Evolutionary conservation across 73 alveolate genomes (phyloP).

Genomic region (Tetrahymena thermophila): DNA sequence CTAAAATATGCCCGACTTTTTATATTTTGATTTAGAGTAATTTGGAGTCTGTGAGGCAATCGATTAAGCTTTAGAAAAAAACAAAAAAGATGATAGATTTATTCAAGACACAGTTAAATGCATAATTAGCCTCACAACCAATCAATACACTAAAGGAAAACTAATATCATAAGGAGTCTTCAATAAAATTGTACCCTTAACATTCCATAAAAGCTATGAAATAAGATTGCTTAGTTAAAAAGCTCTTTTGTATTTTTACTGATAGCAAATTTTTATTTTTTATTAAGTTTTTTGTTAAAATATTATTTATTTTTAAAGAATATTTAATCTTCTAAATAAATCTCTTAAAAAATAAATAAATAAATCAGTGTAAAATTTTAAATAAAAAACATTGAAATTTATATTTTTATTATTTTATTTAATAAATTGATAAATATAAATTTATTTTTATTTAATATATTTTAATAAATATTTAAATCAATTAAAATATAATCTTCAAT

Average conservation of each 20-base stretch:
- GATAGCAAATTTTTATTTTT: background rate
- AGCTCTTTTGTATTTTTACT: background rate
- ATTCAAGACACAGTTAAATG: background rate
- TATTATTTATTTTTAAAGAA: too few relatives aligned
- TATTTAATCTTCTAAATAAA: too few relatives aligned
- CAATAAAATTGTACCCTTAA: background rate
- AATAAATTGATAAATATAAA: too few relatives aligned
- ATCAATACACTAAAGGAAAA: background rate
- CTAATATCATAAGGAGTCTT: background rate
- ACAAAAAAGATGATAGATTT: background rate
- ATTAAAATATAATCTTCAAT: too few relatives aligned
- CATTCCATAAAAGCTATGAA: background rate
- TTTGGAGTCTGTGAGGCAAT: background rate
- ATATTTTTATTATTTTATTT: too few relatives aligned
- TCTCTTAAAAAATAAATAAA: too few relatives aligned
- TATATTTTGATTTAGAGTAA: background rate
- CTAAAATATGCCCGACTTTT: background rate
- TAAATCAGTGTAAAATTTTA: too few relatives aligned
- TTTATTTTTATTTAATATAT: too few relatives aligned
- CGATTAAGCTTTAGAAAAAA: background rate
- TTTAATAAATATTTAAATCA: too few relatives aligned
- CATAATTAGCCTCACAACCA: background rate
- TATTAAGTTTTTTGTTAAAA: too few relatives aligned
- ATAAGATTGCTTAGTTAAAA: background rate
- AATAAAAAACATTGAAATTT: too few relatives aligned